Evolutionary conservation across 2,329 filamentous ascomycete species (phyloP).

Genomic region (Fusarium sp.): DNA sequence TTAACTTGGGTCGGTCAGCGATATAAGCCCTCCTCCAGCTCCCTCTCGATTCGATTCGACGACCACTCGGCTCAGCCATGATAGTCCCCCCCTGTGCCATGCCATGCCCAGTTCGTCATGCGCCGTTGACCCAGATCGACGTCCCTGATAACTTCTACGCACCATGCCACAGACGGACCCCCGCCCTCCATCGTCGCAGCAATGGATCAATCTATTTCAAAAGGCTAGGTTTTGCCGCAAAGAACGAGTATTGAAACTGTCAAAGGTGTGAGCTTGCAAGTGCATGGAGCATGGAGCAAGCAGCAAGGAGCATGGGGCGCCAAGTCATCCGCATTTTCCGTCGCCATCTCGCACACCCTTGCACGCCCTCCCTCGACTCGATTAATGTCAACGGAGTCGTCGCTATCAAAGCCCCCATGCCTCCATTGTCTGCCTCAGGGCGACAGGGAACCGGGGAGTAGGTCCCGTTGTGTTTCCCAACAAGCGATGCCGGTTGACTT

Average conservation of each 20-base stretch:
- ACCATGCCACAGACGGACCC: slow-evolving; percentile 17
- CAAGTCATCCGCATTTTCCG: slow-evolving; percentile 51
- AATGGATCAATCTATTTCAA: neutral
- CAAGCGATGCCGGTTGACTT: slow-evolving; percentile 15
- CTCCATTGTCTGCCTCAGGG: slow-evolving; percentile 20
- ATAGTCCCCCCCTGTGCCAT: slow-evolving; percentile 19
- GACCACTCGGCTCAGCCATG: slow-evolving; percentile 22
- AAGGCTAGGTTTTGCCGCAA: slow-evolving; percentile 6
- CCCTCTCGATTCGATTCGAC: slow-evolving; percentile 22
- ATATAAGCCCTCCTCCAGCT: slow-evolving; percentile 15
- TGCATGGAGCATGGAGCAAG: slow-evolving; percentile 25
- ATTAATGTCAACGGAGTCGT: slow-evolving; percentile 33
- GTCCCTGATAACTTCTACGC: slow-evolving; percentile 21
- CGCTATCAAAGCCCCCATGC: slow-evolving; percentile 25
- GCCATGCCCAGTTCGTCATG: slow-evolving; percentile 22
- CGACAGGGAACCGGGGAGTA: slow-evolving; percentile 22
- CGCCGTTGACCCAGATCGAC: slow-evolving; percentile 31
- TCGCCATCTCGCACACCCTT: slow-evolving; percentile 48
- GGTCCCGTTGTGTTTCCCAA: slow-evolving; percentile 13
- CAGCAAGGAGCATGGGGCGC: slow-evolving; percentile 43
- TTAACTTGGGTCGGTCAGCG: slow-evolving; percentile 16
- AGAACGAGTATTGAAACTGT: slow-evolving; percentile 16
- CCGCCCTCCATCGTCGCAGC: slow-evolving; percentile 3
- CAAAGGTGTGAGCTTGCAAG: slow-evolving; percentile 21
- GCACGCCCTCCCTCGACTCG: slow-evolving; percentile 46